These are phyloP conservation scores for Hyaloscypha variabilis DNA, from an alignment of 495 filamentous ascomycete genomes.

Conservation along the genomic window DNA sequence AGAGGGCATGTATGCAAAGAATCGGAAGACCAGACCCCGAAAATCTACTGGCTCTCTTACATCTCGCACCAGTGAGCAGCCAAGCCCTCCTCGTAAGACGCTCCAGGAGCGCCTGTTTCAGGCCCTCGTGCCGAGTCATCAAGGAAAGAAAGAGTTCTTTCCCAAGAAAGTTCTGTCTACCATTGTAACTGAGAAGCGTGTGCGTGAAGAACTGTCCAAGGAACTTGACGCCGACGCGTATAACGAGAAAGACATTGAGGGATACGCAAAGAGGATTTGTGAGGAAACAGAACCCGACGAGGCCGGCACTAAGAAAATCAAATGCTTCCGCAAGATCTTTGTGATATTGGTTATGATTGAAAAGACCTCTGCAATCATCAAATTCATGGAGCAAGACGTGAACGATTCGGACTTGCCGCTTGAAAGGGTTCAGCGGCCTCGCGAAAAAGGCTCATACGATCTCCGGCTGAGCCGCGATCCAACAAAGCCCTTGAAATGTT, in stretches of 20 bases:
- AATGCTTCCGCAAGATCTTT: slow-evolving; percentile 20
- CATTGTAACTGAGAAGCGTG: slow-evolving; percentile 6
- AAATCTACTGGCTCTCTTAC: background rate
- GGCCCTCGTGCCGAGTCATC: slow-evolving; percentile 1
- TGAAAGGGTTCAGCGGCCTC: background rate
- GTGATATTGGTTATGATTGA: slow-evolving; percentile 20
- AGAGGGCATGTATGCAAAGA: background rate
- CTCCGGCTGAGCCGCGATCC: slow-evolving; percentile 1
- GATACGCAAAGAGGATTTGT: slow-evolving; percentile 13
- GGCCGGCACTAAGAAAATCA: background rate
- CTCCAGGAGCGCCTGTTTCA: slow-evolving; percentile 14
- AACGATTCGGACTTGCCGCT: slow-evolving; percentile 20
- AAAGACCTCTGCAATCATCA: slow-evolving; percentile 5
- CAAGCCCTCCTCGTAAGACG: background rate
- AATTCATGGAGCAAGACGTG: slow-evolving; percentile 17
- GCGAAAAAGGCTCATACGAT: background rate
- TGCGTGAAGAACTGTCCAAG: slow-evolving; percentile 7
- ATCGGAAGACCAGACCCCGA: background rate
- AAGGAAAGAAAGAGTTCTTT: slow-evolving; percentile 22
- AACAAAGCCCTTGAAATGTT: slow-evolving; percentile 2
- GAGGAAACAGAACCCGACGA: background rate
- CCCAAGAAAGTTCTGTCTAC: background rate
- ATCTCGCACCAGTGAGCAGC: background rate
- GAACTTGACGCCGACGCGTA: background rate
- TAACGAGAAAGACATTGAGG: background rate